Conservation (phyloP, 768 basidiomycete species). For the Coprinopsis strossmayeri region DNA sequence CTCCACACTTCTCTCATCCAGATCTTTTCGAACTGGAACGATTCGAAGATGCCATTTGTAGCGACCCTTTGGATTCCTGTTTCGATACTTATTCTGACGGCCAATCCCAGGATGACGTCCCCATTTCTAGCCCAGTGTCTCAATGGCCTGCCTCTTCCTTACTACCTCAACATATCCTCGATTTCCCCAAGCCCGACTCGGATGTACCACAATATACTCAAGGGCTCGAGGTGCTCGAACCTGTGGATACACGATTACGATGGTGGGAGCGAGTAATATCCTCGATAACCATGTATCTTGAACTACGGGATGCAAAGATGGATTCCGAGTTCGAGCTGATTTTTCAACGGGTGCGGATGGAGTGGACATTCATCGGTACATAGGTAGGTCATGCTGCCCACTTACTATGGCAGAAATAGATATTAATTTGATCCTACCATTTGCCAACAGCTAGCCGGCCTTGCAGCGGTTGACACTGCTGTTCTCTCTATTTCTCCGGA, state of each 20-base stretch:
- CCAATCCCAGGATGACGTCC: not conserved
- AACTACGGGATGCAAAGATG: slow-evolving; percentile 38
- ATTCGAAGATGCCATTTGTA: slow-evolving; percentile 6
- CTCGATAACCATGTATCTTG: slow-evolving; percentile 49
- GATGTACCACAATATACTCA: slow-evolving; percentile 5
- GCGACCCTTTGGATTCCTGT: slow-evolving; percentile 9
- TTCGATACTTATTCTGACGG: not conserved
- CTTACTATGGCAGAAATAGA: not conserved
- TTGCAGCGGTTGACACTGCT: slow-evolving; percentile 51
- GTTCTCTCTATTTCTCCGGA: slow-evolving; percentile 58
- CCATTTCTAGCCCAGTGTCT: not conserved
- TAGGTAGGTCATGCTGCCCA: slow-evolving; percentile 34
- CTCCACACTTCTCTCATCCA: no score
- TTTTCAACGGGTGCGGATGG: slow-evolving; percentile 40
- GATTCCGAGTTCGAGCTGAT: slow-evolving; percentile 49
- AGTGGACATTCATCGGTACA: slow-evolving; percentile 65
- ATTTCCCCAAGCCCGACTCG: slow-evolving; percentile 6
- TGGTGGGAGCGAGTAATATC: slow-evolving; percentile 35
- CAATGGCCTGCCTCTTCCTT: slow-evolving; percentile 30
- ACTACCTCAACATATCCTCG: slow-evolving; percentile 19
- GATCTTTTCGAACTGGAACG: no score
- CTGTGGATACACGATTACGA: not conserved
- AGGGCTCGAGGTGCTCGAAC: not conserved
- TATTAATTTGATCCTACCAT: not conserved
- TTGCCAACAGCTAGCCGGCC: slow-evolving; percentile 42